Percentiles rank a stretch among this genome's conserved stretches.
Conservation (phyloP, 345 rosid species). For the Bretschneidera sinensis region DNA sequence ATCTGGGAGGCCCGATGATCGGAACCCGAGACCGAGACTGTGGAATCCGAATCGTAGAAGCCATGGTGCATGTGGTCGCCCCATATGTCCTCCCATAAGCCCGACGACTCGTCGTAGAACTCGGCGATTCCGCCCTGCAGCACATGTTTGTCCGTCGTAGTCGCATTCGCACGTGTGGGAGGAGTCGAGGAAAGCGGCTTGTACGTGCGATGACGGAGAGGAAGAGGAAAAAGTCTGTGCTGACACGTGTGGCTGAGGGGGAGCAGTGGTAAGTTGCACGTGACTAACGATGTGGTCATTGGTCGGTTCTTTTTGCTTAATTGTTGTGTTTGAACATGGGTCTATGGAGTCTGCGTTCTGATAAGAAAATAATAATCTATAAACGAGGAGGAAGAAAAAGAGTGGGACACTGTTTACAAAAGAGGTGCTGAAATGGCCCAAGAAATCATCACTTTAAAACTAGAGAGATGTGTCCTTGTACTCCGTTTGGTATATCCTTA, state of each 20-base stretch:
- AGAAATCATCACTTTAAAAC: no score
- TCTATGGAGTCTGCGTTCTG: no score
- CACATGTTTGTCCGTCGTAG: conserved; percentile 4
- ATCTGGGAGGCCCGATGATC: conserved; percentile 74
- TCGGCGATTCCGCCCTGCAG: conserved; percentile 69
- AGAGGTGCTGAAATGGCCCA: no score
- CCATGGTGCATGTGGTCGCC: conserved; percentile 99
- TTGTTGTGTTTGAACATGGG: no score
- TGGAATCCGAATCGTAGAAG: conserved; percentile 48
- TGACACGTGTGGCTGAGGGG: neutral
- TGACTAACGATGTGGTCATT: neutral
- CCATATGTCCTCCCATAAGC: conserved; percentile 83
- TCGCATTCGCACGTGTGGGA: conserved; percentile 11
- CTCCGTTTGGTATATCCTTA: no score
- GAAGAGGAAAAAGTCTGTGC: neutral
- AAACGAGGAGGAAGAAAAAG: no score
- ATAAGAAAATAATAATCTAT: no score
- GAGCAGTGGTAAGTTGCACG: neutral
- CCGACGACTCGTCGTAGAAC: conserved; percentile 86
- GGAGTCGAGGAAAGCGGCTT: neutral
- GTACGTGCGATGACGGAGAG: neutral
- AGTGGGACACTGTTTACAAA: no score
- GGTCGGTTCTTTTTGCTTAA: no score
- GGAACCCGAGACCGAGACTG: conserved; percentile 33
- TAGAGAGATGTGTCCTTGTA: no score